Percentiles rank a stretch among this genome's conserved stretches.
Evolutionary conservation across 371 early-diverging fungal species (phyloP).

Genomic region (Dentiscutata heterogama): DNA sequence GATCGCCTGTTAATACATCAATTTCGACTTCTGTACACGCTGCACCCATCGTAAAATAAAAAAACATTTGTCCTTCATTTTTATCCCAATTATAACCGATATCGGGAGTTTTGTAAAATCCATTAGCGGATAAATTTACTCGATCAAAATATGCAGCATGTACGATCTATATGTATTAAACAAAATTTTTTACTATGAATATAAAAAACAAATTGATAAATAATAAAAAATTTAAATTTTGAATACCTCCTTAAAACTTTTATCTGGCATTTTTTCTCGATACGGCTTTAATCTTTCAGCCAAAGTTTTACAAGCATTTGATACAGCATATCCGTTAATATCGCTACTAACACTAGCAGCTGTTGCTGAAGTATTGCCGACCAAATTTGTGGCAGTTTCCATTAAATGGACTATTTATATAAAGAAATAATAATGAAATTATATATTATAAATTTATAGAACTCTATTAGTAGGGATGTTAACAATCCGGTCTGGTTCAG

Average conservation of each 20-base stretch:
- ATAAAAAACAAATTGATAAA: not conserved
- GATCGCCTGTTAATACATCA: conserved; percentile 81
- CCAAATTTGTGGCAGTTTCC: conserved; percentile 79
- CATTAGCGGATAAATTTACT: conserved; percentile 76
- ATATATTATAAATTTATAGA: not conserved
- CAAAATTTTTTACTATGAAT: not conserved
- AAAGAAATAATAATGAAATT: not conserved
- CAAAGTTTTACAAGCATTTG: conserved; percentile 75
- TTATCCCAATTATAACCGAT: conserved; percentile 74
- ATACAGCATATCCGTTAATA: conserved; percentile 80
- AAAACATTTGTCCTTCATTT: conserved; percentile 69
- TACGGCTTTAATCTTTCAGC: conserved; percentile 72
- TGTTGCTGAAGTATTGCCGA: conserved; percentile 78
- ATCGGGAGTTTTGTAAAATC: conserved; percentile 80
- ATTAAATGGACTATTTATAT: conserved; percentile 64
- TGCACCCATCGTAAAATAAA: conserved; percentile 81
- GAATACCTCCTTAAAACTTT: conserved; percentile 54
- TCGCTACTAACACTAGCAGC: conserved; percentile 81
- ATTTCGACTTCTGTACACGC: conserved; percentile 83
- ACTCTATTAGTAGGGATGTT: too few species aligned
- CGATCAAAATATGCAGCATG: conserved; percentile 77
- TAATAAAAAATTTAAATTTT: not conserved
- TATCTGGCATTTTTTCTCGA: conserved; percentile 62
- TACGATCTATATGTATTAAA: conserved; percentile 56
- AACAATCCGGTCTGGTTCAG: too few species aligned